phyloP scores from a whole-genome alignment of 176 grass and related monocot genomes.

The Melocanna baccifera region DNA sequence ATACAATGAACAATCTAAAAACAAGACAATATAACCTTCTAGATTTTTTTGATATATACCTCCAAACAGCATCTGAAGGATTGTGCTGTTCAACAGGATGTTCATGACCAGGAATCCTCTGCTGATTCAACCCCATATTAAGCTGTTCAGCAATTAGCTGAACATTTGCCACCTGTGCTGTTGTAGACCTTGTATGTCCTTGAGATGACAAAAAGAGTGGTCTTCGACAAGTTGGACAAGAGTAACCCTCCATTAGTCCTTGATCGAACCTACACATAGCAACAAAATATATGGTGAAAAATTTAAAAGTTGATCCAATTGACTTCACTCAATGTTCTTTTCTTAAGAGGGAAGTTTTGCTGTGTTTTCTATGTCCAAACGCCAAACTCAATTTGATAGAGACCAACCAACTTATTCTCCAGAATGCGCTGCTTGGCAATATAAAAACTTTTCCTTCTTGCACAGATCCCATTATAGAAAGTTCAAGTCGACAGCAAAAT shows the following conservation, averaged over 20 bases:
- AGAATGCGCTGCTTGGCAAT: neutral
- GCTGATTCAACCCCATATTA: conserved; percentile 63
- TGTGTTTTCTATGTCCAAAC: neutral
- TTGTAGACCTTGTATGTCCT: conserved; percentile 46
- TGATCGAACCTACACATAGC: conserved; percentile 84
- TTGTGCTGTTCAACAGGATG: conserved; percentile 62
- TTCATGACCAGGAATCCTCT: conserved; percentile 52
- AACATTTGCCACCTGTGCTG: conserved; percentile 38
- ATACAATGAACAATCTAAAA: neutral
- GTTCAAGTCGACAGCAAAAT: neutral
- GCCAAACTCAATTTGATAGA: neutral
- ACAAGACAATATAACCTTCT: neutral
- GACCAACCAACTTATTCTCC: neutral
- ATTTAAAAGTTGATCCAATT: conserved; percentile 1
- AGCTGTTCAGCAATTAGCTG: conserved; percentile 69
- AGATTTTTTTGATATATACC: conserved; percentile 41
- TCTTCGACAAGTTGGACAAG: conserved; percentile 95
- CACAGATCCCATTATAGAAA: neutral
- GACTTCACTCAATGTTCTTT: neutral
- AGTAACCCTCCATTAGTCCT: conserved; percentile 84
- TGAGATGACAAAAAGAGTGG: conserved; percentile 65
- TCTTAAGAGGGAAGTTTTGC: neutral
- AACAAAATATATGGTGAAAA: neutral
- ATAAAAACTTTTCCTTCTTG: neutral
- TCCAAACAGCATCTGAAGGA: conserved; percentile 78